Conservation (phyloP, 257 asterid genomes). For the Nyctanthes arbortristis region DNA sequence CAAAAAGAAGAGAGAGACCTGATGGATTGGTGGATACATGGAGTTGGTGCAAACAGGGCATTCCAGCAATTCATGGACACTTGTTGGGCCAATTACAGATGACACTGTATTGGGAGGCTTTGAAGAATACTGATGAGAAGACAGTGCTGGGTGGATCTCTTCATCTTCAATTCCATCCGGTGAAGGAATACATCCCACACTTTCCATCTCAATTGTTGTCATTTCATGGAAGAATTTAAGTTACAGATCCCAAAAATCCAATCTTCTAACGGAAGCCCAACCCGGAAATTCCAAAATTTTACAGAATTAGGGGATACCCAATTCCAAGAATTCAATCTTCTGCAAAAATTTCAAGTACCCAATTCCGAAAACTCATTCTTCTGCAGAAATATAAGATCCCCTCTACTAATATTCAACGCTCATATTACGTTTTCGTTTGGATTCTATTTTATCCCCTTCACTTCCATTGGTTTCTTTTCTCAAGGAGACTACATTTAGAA, state of each 20-base stretch:
- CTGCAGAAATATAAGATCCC: constrained; percentile 24
- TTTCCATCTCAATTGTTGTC: constrained; percentile 63
- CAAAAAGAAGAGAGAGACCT: constrained; percentile 42
- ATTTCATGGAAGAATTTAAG: constrained; percentile 8
- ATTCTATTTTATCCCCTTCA: constrained; percentile 14
- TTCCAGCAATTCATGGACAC: constrained; percentile 86
- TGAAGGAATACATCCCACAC: constrained; percentile 67
- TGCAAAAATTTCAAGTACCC: constrained; percentile 10
- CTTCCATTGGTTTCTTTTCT: constrained; percentile 31
- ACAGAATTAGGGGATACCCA: background rate
- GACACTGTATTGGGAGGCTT: constrained; percentile 44
- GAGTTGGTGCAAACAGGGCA: constrained; percentile 93
- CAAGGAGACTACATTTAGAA: constrained; percentile 4
- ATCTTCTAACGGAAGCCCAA: constrained; percentile 18
- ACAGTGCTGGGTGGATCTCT: constrained; percentile 58
- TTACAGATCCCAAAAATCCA: constrained; percentile 12
- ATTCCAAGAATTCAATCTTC: constrained; percentile 1
- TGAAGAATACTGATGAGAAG: constrained; percentile 44
- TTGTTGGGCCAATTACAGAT: constrained; percentile 59
- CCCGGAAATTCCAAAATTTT: constrained; percentile 20
- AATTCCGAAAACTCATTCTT: background rate
- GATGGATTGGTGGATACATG: constrained; percentile 93
- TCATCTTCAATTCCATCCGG: constrained; percentile 77
- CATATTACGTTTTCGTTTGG: constrained; percentile 10
- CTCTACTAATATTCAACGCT: constrained; percentile 23